Base-by-base conservation (phyloP, 306 rosid species). In the Begonia peltatifolia region DNA sequence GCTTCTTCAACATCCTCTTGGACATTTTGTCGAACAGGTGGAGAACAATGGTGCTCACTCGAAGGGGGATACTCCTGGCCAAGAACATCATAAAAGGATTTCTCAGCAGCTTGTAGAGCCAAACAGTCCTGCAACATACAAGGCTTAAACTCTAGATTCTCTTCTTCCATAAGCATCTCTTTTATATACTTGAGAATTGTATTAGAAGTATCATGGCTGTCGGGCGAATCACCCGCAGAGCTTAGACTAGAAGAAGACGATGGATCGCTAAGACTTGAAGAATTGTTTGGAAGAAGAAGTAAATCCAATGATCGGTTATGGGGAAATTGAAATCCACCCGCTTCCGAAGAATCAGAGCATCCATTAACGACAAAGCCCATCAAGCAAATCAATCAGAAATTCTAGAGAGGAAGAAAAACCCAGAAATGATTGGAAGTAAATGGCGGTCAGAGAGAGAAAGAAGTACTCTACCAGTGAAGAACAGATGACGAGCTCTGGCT, bases 141-240 rank as follows among this genome's bases (percentile, higher is more conserved):
- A 42, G 93, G 95, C 47, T 79, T 79, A 3, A 62, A 65, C 60
- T 77, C 86, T 55, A 80, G 64, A 54, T 77, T 75, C 43, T 83
- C 94, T 56, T 84, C 87, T 58, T 79, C 84, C 81, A 78, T 71
- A 14, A 87, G 82, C n/a, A 87, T 76, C 42, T 83, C 84, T n/a
- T 66, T 76, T 47, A 83, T 74, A 68, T 30, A 87, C 58, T 84
- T 78, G 54, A 76, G 72, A 42, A 72, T 68, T 0, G 82, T 63
- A 54, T 76, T 81, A 30, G 86, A 74, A 53, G 67, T 58, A 12
- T 78, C 84, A 50, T 5, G 68, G 49, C 71, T 81, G 54, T 75
- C 89, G 0, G 55, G 11, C 58, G 72, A 64, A 18, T 75, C 80
- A 43, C 52, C 74, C 11, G 53, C 62, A 0, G 81, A 65, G 59